Conservation (phyloP, 169 alveolate species). For the Besnoitia besnoiti region DNA sequence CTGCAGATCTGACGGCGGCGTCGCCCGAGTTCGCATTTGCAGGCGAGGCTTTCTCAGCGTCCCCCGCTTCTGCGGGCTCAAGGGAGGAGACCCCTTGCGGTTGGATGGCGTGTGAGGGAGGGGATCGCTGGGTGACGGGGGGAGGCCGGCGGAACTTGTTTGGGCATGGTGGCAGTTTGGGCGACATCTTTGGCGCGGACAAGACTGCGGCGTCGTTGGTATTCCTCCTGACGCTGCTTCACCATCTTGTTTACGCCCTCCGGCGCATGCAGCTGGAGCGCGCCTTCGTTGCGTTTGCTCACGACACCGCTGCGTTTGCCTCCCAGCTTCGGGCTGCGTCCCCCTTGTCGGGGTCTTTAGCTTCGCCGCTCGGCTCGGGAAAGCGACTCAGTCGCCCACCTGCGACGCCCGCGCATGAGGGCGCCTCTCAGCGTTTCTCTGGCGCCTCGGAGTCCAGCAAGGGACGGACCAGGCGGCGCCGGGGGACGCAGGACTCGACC, state of each 20-base stretch:
- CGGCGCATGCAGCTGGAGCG: conserved; percentile 7
- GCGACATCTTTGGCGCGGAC: not conserved
- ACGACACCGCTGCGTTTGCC: not conserved
- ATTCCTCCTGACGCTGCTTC: conserved; percentile 53
- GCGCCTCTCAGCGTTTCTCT: not conserved
- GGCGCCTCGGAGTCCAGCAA: not conserved
- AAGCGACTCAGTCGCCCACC: too few species aligned
- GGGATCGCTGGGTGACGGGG: too few species aligned
- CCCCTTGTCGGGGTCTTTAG: not conserved
- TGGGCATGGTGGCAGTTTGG: not conserved
- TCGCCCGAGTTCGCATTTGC: too few species aligned
- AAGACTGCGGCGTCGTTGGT: not conserved
- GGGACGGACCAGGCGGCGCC: not conserved
- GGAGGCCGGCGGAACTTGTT: not conserved
- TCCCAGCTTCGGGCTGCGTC: not conserved
- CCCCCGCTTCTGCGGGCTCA: not conserved
- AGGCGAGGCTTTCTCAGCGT: not conserved
- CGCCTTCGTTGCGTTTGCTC: not conserved
- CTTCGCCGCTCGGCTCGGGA: too few species aligned
- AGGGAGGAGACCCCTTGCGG: too few species aligned
- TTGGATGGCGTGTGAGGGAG: too few species aligned
- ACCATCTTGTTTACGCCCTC: conserved; percentile 21
- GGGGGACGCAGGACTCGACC: not conserved
- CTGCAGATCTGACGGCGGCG: too few species aligned
- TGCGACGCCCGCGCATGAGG: not conserved